Evolutionary conservation across 2,329 filamentous ascomycete genomes (phyloP).

Genomic region (Fonsecaea multimorphosa): DNA sequence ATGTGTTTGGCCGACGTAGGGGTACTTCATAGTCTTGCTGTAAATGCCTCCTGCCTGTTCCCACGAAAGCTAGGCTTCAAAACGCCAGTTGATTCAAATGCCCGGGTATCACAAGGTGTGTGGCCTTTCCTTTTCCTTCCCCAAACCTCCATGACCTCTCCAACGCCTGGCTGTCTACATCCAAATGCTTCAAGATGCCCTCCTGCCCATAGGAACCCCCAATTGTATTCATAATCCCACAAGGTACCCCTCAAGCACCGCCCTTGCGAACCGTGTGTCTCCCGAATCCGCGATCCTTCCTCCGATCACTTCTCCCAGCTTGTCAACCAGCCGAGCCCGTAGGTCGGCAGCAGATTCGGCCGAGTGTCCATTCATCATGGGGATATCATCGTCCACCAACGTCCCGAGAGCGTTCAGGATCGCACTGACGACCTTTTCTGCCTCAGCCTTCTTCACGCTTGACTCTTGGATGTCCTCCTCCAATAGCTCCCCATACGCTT

Average conservation of each 20-base stretch:
- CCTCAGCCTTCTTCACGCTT: conserved; percentile 61
- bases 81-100: conserved; percentile 14
- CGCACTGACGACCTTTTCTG: conserved; percentile 64
- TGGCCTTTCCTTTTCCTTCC: conserved; percentile 1
- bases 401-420: conserved; percentile 63
- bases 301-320: conserved; percentile 52
- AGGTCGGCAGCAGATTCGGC: conserved; percentile 48
- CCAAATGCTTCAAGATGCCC: conserved; percentile 4
- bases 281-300: conserved; percentile 50
- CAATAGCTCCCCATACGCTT: conserved; percentile 67
- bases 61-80: neutral
- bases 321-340: conserved; percentile 52
- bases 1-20: too few species aligned
- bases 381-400: conserved; percentile 56
- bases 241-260: conserved; percentile 43
- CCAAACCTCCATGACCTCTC: neutral
- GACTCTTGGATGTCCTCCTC: conserved; percentile 59
- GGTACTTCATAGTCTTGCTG: too few species aligned
- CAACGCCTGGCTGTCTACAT: conserved; percentile 5
- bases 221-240: conserved; percentile 21
- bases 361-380: conserved; percentile 48
- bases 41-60: neutral
- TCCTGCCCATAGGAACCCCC: neutral
- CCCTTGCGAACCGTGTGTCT: conserved; percentile 49
- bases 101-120: conserved; percentile 18